Base-by-base conservation (phyloP, 139 green algal genomes). In the Auxenochlorella pyrenoidosa region DNA sequence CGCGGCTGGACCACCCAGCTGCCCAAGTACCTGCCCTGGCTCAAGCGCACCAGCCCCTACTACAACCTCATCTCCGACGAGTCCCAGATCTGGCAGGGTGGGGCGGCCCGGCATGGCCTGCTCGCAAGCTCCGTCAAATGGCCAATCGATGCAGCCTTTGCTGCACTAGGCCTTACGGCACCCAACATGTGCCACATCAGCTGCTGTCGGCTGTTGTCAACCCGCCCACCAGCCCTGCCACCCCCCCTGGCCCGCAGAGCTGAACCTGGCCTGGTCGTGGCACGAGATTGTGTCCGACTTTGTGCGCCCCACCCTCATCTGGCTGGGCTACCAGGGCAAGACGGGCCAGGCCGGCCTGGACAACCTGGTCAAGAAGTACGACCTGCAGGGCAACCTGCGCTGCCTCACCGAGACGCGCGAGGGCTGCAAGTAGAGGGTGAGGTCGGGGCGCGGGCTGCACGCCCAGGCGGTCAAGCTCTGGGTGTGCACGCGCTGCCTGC, bases 11-110 rank as follows among this genome's bases (percentile, higher is more conserved):
- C 68, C 13, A 22, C 40, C 1, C 28, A 77, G 80, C 63, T 85
- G 59, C 12, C 38, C 40, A n/a, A 60, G 60, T 28, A 34, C 41
- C 16, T 85, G 60, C 30, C 41, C 13, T 85, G 80, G 80, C 60
- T 85, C 6, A 85, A 65, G 80, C 60, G 40, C 40, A 34, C 28
- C 63, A 32, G 19, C 44, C 54, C 40, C 41, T 60, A 77, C 63
- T 85, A 63, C 63, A 85, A 85, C 63, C 80, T 85, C 15, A 76
- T 77, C 22, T 85, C 80, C 19, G 80, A 85, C 80, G 80, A 85
- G 63, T 63, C 40, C 13, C 80, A 85, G 66, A 73, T 85, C 80
- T 85, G 80, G 80, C 63, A 85, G 80, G 79, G 79, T 84, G 79
- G 26, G 79, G 40, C 34, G 24, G 75, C 15, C 38, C 10, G 26